Percentiles rank a stretch among this genome's conserved stretches.
These are phyloP conservation scores for Didymella keratinophila DNA, from an alignment of 2,329 filamentous ascomycete genomes.

Conservation along the genomic window DNA sequence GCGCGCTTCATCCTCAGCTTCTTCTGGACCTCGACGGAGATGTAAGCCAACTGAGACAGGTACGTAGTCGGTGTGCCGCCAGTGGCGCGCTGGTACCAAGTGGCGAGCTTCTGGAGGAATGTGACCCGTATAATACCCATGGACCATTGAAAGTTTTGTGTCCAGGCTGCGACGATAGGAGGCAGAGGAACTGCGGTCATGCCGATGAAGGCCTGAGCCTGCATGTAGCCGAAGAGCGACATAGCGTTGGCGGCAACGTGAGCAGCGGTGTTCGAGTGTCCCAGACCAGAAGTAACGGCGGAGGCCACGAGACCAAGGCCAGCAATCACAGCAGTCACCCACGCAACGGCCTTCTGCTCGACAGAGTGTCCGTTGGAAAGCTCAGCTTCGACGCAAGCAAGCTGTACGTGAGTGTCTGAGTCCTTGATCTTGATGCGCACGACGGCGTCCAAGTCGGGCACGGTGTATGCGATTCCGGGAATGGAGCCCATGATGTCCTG, in stretches of 20 bases:
- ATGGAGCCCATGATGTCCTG: constrained; percentile 71
- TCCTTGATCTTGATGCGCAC: constrained; percentile 83
- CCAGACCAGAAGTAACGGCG: constrained; percentile 86
- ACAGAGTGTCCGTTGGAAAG: constrained; percentile 94
- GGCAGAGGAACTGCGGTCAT: constrained; percentile 82
- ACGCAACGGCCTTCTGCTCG: constrained; percentile 85
- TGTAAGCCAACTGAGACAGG: constrained; percentile 74
- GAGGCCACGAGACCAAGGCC: constrained; percentile 84
- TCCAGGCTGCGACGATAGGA: constrained; percentile 90
- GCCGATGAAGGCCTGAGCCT: constrained; percentile 89
- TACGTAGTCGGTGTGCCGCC: constrained; percentile 84
- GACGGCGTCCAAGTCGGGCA: constrained; percentile 89
- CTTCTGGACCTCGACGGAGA: constrained; percentile 87
- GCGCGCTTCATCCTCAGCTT: constrained; percentile 63
- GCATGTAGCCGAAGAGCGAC: constrained; percentile 94
- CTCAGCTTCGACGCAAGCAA: constrained; percentile 87
- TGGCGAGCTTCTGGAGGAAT: constrained; percentile 89
- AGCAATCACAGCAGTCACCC: constrained; percentile 87
- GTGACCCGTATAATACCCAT: constrained; percentile 90
- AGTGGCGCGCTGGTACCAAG: constrained; percentile 95
- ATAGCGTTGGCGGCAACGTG: constrained; percentile 93
- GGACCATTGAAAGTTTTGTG: constrained; percentile 97
- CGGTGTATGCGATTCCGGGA: constrained; percentile 84
- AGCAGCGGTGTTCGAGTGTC: constrained; percentile 91
- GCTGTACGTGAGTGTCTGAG: constrained; percentile 66